Conservation (phyloP, 2,329 filamentous ascomycete species). For the Ascochyta clinopodiicola region DNA sequence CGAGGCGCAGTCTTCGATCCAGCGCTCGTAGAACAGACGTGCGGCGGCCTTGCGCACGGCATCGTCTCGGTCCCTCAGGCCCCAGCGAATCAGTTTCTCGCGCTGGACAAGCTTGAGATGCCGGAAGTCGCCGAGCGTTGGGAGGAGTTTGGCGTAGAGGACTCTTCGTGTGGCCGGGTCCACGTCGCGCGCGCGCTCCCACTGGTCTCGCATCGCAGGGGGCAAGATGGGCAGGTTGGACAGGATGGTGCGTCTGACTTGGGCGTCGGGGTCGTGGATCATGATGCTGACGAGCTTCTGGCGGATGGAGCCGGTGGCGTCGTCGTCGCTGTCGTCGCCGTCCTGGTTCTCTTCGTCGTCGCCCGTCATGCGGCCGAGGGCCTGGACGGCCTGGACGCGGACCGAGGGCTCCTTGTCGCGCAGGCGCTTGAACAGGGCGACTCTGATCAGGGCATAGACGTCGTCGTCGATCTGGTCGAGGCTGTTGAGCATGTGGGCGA, state of each 20-base stretch:
- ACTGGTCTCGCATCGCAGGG: slow-evolving; percentile 80
- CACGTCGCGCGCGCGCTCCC: slow-evolving; percentile 89
- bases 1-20: slow-evolving; percentile 93
- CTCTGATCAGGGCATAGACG: slow-evolving; percentile 80
- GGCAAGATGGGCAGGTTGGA: slow-evolving; percentile 89
- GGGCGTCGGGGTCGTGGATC: slow-evolving; percentile 92
- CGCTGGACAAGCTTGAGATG: slow-evolving; percentile 92
- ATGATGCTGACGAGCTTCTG: slow-evolving; percentile 86
- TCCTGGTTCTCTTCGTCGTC: slow-evolving; percentile 71
- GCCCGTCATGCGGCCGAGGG: slow-evolving; percentile 80
- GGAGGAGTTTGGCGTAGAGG: slow-evolving; percentile 85
- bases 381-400: slow-evolving; percentile 87
- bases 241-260: slow-evolving; percentile 86
- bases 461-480: slow-evolving; percentile 92
- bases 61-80: slow-evolving; percentile 90
- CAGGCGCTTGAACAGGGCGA: slow-evolving; percentile 81
- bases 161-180: slow-evolving; percentile 84
- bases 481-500: slow-evolving; percentile 90
- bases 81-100: slow-evolving; percentile 95
- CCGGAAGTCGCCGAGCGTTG: slow-evolving; percentile 89
- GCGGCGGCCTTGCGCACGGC: slow-evolving; percentile 91
- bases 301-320: slow-evolving; percentile 71
- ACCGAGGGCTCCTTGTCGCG: slow-evolving; percentile 95
- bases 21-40: slow-evolving; percentile 89
- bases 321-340: slow-evolving; percentile 71